A percentile compares a stretch with the other conserved stretches of the same genome.
Conservation (phyloP, 2,329 filamentous ascomycete genomes). For the Penicillium sp. region DNA sequence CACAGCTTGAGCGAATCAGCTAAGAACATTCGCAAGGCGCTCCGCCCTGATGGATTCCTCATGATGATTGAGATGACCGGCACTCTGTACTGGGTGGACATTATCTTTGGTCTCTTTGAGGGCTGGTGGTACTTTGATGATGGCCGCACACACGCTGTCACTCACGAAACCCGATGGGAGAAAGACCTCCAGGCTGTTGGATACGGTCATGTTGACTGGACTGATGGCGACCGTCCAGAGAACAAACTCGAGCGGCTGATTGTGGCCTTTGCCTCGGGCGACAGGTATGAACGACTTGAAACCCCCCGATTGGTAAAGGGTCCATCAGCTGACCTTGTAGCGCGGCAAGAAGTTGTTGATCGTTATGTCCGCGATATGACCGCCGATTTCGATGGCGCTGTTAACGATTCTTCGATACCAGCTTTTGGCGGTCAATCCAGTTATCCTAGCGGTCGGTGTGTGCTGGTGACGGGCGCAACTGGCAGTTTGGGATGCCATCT, state of each 20-base stretch:
- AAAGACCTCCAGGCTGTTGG: conserved; percentile 27
- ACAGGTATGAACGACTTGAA: not conserved
- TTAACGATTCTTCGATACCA: not conserved
- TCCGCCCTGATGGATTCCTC: conserved; percentile 32
- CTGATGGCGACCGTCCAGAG: conserved; percentile 30
- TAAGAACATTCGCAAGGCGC: conserved; percentile 23
- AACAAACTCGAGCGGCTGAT: conserved; percentile 24
- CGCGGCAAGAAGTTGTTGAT: not conserved
- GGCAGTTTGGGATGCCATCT: conserved; percentile 44
- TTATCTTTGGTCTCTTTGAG: conserved; percentile 37
- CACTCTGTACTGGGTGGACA: conserved; percentile 30
- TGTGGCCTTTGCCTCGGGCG: conserved; percentile 18
- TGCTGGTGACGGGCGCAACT: conserved; percentile 43
- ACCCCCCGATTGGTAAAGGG: not conserved
- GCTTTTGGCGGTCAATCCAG: not conserved
- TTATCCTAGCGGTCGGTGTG: not conserved
- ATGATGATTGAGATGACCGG: conserved; percentile 36
- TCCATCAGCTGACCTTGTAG: not conserved
- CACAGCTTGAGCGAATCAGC: conserved; percentile 27
- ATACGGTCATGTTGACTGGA: conserved; percentile 37
- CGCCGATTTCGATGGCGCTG: not conserved
- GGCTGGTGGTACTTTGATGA: conserved; percentile 45
- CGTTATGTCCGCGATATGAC: not conserved
- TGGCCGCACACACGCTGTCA: conserved; percentile 35
- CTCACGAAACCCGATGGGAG: conserved; percentile 25